Percentiles rank a stretch among this genome's conserved stretches.
These are phyloP conservation scores for Ophiocordyceps polyrhachis-furcata DNA, from an alignment of 2,329 filamentous ascomycete genomes.

Conservation along the genomic window DNA sequence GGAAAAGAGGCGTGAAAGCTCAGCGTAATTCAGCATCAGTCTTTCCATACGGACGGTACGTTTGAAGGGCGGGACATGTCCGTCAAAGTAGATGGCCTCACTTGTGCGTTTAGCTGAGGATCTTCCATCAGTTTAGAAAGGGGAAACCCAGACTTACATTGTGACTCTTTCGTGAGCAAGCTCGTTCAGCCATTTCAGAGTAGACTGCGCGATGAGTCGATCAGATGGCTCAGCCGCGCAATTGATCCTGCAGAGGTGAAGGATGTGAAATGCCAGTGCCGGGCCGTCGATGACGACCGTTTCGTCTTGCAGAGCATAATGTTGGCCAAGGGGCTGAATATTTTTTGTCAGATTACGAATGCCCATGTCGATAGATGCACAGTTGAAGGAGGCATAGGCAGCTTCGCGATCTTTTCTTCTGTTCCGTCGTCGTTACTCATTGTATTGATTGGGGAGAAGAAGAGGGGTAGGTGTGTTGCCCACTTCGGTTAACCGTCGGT, in stretches of 20 bases:
- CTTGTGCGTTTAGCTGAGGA: constrained; percentile 3
- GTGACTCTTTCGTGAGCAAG: constrained; percentile 34
- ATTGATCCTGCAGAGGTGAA: constrained; percentile 33
- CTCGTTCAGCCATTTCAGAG: constrained; percentile 42
- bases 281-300: constrained; percentile 55
- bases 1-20: constrained; percentile 29
- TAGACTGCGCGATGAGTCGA: constrained; percentile 37
- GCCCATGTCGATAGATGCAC: constrained; percentile 26
- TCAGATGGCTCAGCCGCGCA: constrained; percentile 42
- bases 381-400: not conserved
- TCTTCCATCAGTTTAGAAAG: not conserved
- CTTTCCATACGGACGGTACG: constrained; percentile 40
- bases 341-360: constrained; percentile 36
- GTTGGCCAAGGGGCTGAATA: constrained; percentile 31
- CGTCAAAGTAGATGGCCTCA: constrained; percentile 68
- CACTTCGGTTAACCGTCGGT: no score
- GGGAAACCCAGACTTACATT: constrained; percentile 30
- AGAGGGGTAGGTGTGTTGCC: no score
- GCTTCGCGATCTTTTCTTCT: no score
- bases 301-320: constrained; percentile 20
- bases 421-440: no score
- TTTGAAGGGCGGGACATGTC: constrained; percentile 54
- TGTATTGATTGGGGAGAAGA: no score
- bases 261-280: constrained; percentile 55
- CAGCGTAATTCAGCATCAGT: constrained; percentile 35